Evolutionary conservation across 176 grass and related monocot species (phyloP).

Genomic region (Sorghum bicolor): Sorghum_bicolor_NCBIv3 NC_012870.2:67517501-67518000

Average conservation of each 20-base stretch:
- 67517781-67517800: constrained; percentile 69
- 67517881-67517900: constrained; percentile 59
- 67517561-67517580: background rate
- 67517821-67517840: constrained; percentile 21
- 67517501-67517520: background rate
- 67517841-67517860: constrained; percentile 28
- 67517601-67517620: constrained; percentile 34
- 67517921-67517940: constrained; percentile 20
- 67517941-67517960: constrained; percentile 37
- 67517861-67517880: constrained; percentile 34
- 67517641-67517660: constrained; percentile 34
- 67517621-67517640: constrained; percentile 34
- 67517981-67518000: constrained; percentile 23
- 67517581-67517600: constrained; percentile 49
- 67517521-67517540: constrained; percentile 1
- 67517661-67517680: constrained; percentile 11
- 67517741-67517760: constrained; percentile 13
- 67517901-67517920: constrained; percentile 34
- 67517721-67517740: constrained; percentile 19
- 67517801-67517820: constrained; percentile 75
- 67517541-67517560: background rate
- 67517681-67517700: constrained; percentile 28
- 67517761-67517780: constrained; percentile 29
- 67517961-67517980: constrained; percentile 37
- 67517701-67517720: constrained; percentile 33